Percentiles rank a stretch among this genome's conserved stretches.
phyloP scores from a whole-genome alignment of 192 early-diverging fungal species.

The Podila clonocystis region DNA sequence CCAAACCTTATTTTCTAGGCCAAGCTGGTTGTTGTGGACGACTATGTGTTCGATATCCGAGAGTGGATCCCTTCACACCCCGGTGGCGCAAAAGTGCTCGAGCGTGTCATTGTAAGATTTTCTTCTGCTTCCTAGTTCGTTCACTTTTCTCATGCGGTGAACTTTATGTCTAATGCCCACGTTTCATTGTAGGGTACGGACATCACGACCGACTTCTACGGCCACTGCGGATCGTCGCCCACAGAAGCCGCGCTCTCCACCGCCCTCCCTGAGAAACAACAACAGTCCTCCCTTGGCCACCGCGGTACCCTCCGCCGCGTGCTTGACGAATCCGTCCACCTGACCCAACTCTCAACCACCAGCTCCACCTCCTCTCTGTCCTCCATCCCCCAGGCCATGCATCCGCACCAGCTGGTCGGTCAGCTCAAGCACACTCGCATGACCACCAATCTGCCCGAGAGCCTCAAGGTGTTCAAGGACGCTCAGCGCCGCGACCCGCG shows the following conservation, averaged over 20 bases:
- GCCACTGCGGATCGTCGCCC: neutral
- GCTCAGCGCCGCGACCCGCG: neutral
- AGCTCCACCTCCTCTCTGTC: neutral
- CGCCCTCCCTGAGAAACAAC: neutral
- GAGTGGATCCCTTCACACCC: slow-evolving; percentile 18
- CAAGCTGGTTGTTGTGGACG: slow-evolving; percentile 16
- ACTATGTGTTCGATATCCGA: slow-evolving; percentile 8
- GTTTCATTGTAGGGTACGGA: neutral
- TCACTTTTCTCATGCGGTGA: neutral
- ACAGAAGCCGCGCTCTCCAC: neutral
- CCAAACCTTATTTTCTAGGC: neutral
- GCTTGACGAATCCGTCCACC: neutral
- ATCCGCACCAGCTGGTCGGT: neutral
- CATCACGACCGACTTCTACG: slow-evolving; percentile 11
- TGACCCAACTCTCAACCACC: neutral
- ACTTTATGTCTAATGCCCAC: no score
- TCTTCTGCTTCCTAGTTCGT: neutral
- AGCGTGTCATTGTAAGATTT: slow-evolving; percentile 14
- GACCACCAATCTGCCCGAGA: slow-evolving; percentile 8
- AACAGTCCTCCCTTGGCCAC: no score
- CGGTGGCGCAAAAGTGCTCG: slow-evolving; percentile 12
- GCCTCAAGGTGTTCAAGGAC: neutral
- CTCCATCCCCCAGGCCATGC: neutral
- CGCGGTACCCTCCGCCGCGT: neutral
- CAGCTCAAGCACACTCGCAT: neutral